A percentile compares a stretch with the other conserved stretches of the same genome.
phyloP scores from a whole-genome alignment of 108 stramenopile species.

The Fragilaria crotonensis region DNA sequence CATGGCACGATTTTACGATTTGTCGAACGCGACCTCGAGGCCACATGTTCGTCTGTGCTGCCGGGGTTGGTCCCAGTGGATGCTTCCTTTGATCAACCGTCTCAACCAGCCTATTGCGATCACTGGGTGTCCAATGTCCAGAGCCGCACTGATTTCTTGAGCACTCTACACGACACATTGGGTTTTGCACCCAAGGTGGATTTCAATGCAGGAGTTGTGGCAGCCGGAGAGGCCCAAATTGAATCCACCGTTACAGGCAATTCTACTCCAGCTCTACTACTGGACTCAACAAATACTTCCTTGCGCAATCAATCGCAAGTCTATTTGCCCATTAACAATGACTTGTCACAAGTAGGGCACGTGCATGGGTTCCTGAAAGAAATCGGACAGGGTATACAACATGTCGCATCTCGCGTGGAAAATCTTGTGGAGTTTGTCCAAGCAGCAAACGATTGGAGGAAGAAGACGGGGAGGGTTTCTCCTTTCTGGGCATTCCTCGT shows the following conservation, averaged over 20 bases:
- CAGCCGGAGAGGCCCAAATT: conserved; percentile 87
- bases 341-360: conserved; percentile 74
- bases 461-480: conserved; percentile 79
- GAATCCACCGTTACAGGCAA: conserved; percentile 87
- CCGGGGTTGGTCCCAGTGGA: conserved; percentile 55
- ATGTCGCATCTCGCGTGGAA: conserved; percentile 77
- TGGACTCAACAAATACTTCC: conserved; percentile 35
- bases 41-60: conserved; percentile 8
- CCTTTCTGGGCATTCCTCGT: conserved; percentile 77
- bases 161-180: conserved; percentile 70
- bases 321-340: conserved; percentile 89
- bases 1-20: conserved; percentile 73
- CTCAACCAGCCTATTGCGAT: conserved; percentile 70
- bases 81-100: conserved; percentile 50
- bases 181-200: conserved; percentile 79
- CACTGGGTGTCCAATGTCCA: conserved; percentile 79
- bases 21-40: conserved; percentile 24
- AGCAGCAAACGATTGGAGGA: conserved; percentile 62
- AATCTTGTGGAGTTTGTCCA: conserved; percentile 75
- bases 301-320: conserved; percentile 80
- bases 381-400: conserved; percentile 86
- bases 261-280: too few relatives aligned
- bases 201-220: conserved; percentile 90
- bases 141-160: conserved; percentile 68
- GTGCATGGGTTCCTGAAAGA: conserved; percentile 82